Conservation (phyloP, 139 green algal species). For the Dunaliella sp. region DNA sequence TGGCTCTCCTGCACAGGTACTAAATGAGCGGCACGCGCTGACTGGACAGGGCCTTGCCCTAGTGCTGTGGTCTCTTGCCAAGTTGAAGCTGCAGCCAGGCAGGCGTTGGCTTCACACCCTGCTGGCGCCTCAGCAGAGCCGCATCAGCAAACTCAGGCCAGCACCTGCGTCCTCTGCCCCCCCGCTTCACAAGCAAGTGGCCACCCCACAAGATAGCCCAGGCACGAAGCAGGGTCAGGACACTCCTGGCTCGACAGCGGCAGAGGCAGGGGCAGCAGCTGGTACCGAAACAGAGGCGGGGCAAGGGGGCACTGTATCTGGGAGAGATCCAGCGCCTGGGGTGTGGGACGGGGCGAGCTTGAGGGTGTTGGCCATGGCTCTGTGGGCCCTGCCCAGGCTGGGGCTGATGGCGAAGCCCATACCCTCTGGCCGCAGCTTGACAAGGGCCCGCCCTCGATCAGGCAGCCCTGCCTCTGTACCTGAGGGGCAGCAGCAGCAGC, state of each 20-base stretch:
- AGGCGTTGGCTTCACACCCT: conserved; percentile 3
- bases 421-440: no score
- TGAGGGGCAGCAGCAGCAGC: background rate
- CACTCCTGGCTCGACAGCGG: no score
- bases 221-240: background rate
- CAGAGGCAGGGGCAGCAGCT: no score
- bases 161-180: no score
- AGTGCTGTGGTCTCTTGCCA: background rate
- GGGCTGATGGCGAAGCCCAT: background rate
- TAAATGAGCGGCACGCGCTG: background rate
- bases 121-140: background rate
- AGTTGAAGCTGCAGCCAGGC: background rate
- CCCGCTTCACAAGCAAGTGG: no score
- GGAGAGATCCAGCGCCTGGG: no score
- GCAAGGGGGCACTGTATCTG: no score
- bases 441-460: no score
- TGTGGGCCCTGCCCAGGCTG: background rate
- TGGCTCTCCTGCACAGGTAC: no score
- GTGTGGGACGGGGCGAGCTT: background rate
- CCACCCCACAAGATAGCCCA: no score
- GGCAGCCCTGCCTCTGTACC: no score
- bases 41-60: background rate
- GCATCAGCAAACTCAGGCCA: background rate
- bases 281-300: no score
- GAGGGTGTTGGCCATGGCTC: background rate